These are phyloP conservation scores for Noccaea caerulescens DNA, from an alignment of 345 rosid genomes.

Conservation along the genomic window DNA sequence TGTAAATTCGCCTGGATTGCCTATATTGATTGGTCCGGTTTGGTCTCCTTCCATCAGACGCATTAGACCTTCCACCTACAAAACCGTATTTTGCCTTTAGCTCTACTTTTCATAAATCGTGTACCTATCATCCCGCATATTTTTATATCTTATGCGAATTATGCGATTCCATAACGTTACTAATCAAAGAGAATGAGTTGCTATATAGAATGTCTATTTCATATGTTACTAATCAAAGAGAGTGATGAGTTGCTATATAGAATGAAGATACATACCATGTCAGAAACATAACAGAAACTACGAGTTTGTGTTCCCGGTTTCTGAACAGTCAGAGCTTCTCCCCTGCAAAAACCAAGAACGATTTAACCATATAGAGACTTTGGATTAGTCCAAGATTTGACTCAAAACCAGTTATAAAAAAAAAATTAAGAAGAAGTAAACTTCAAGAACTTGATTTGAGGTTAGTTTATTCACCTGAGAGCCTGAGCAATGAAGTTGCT, in stretches of 20 bases:
- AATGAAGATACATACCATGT: slow-evolving; percentile 62
- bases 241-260: not conserved
- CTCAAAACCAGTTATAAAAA: not conserved
- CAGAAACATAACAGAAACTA: slow-evolving; percentile 96
- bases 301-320: slow-evolving; percentile 95
- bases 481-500: slow-evolving; percentile 99
- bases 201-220: not conserved
- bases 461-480: slow-evolving; percentile 57
- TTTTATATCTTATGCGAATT: too few species aligned
- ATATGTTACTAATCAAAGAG: too few species aligned
- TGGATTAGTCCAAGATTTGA: not conserved
- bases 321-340: slow-evolving; percentile 89
- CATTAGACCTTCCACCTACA: slow-evolving; percentile 91
- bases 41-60: slow-evolving; percentile 93
- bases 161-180: too few species aligned
- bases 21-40: slow-evolving; percentile 91
- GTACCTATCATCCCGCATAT: too few species aligned
- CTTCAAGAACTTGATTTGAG: slow-evolving; percentile 15
- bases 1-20: slow-evolving; percentile 95
- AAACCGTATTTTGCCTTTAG: not conserved
- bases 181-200: too few species aligned
- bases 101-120: too few species aligned
- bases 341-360: slow-evolving; percentile 48
- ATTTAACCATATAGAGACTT: not conserved
- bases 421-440: not conserved